phyloP scores from a whole-genome alignment of 1,284 basidiomycete genomes.

The Melanopsichium pennsylvanicum region DNA sequence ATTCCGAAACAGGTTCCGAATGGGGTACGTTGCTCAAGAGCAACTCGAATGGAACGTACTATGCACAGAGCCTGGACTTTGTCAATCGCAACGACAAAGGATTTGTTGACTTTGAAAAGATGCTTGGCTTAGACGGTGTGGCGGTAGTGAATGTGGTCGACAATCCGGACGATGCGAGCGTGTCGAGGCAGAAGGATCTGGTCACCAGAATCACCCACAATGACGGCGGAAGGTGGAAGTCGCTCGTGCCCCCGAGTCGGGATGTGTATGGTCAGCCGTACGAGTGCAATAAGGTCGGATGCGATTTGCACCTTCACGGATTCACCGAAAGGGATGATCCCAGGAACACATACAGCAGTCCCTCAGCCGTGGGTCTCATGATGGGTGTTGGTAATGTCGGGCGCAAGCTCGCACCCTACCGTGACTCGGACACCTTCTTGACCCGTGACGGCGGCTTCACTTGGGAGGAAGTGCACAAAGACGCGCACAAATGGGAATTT shows the following conservation, averaged over 20 bases:
- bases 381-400: constrained; percentile 99
- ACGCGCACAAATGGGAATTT: constrained; percentile 96
- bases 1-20: constrained; percentile 75
- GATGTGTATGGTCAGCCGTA: constrained; percentile 84
- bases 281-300: constrained; percentile 77
- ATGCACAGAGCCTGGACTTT: constrained; percentile 81
- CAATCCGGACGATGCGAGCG: constrained; percentile 78
- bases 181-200: constrained; percentile 79
- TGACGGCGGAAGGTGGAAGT: constrained; percentile 92
- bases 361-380: constrained; percentile 88
- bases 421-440: constrained; percentile 91
- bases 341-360: constrained; percentile 88
- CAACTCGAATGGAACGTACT: constrained; percentile 98
- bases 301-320: constrained; percentile 89
- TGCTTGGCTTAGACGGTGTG: constrained; percentile 93
- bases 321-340: constrained; percentile 92
- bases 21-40: constrained; percentile 94
- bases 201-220: constrained; percentile 94
- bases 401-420: constrained; percentile 79
- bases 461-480: constrained; percentile 98
- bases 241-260: constrained; percentile 75
- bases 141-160: constrained; percentile 88
- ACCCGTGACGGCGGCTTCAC: constrained; percentile 95
- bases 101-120: constrained; percentile 98
- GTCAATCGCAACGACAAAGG: constrained; percentile 88